These are phyloP conservation scores for Thecaphora frezii DNA, from an alignment of 1,284 basidiomycete genomes.

Conservation along the genomic window DNA sequence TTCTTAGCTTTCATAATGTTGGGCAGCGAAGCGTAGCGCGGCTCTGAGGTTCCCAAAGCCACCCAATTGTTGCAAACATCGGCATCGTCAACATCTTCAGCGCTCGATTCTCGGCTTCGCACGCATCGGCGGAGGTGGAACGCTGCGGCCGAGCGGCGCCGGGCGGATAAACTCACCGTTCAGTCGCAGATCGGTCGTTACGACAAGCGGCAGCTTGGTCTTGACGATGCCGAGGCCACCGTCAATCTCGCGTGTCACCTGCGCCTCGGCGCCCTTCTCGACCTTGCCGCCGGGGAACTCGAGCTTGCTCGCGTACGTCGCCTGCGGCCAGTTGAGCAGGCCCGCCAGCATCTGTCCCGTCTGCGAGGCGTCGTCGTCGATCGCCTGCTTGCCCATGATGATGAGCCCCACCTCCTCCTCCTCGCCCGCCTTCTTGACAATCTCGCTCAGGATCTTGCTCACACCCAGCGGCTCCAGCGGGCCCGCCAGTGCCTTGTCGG, in stretches of 20 bases:
- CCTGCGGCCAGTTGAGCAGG: slow-evolving; percentile 87
- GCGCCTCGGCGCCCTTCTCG: slow-evolving; percentile 69
- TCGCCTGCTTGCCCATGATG: slow-evolving; percentile 97
- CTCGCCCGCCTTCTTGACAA: slow-evolving; percentile 73
- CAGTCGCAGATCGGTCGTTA: slow-evolving; percentile 85
- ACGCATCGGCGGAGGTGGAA: background rate
- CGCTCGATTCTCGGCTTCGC: background rate
- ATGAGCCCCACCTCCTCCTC: slow-evolving; percentile 73
- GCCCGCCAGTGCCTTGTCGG: slow-evolving; percentile 64
- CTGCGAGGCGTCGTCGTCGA: slow-evolving; percentile 95
- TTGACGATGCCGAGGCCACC: slow-evolving; percentile 85
- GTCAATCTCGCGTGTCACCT: slow-evolving; percentile 88
- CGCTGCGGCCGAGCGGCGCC: too few species aligned
- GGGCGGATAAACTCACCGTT: slow-evolving; percentile 36
- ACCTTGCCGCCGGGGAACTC: slow-evolving; percentile 66
- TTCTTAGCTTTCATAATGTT: slow-evolving; percentile 78
- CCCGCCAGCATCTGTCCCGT: slow-evolving; percentile 98
- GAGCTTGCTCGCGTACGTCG: slow-evolving; percentile 89
- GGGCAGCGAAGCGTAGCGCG: slow-evolving; percentile 58
- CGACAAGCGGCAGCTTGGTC: slow-evolving; percentile 77
- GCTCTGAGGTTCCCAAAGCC: slow-evolving; percentile 24
- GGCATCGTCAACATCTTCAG: background rate
- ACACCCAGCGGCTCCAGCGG: slow-evolving; percentile 82
- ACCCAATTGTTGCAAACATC: background rate
- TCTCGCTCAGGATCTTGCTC: slow-evolving; percentile 77